Conservation (phyloP, 169 alveolate species). For the Babesia caballi region DNA sequence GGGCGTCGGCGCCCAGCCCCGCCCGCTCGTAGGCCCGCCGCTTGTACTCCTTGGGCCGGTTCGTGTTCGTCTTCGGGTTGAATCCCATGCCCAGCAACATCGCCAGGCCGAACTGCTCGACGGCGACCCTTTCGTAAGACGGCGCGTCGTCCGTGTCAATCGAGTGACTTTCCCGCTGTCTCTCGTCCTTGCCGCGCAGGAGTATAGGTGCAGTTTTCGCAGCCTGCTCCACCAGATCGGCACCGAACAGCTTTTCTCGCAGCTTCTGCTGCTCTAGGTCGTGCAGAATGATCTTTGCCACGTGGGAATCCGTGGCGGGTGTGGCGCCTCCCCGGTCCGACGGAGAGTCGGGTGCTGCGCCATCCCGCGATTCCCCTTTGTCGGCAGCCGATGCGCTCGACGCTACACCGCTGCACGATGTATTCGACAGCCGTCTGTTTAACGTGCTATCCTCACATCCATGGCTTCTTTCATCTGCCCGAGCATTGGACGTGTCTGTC, state of each 20-base stretch:
- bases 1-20: slow-evolving; percentile 67
- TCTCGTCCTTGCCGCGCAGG: slow-evolving; percentile 13
- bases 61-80: slow-evolving; percentile 61
- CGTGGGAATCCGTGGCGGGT: slow-evolving; percentile 20
- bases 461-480: no score
- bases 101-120: slow-evolving; percentile 70
- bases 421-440: no score
- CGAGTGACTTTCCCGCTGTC: not conserved
- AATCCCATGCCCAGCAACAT: slow-evolving; percentile 76
- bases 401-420: not conserved
- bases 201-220: slow-evolving; percentile 32
- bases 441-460: no score
- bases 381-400: not conserved
- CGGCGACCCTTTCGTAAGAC: slow-evolving; percentile 64
- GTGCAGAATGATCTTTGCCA: slow-evolving; percentile 29
- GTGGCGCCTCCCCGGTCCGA: no score
- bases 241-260: slow-evolving; percentile 38
- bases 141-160: not conserved
- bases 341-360: not conserved
- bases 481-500: no score
- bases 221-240: slow-evolving; percentile 32
- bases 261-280: slow-evolving; percentile 29
- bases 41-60: slow-evolving; percentile 60
- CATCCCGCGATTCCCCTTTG: not conserved
- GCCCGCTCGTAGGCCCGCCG: slow-evolving; percentile 58